Evolutionary conservation across 495 filamentous ascomycete genomes (phyloP).

Genomic region (Bacidia gigantensis): DNA sequence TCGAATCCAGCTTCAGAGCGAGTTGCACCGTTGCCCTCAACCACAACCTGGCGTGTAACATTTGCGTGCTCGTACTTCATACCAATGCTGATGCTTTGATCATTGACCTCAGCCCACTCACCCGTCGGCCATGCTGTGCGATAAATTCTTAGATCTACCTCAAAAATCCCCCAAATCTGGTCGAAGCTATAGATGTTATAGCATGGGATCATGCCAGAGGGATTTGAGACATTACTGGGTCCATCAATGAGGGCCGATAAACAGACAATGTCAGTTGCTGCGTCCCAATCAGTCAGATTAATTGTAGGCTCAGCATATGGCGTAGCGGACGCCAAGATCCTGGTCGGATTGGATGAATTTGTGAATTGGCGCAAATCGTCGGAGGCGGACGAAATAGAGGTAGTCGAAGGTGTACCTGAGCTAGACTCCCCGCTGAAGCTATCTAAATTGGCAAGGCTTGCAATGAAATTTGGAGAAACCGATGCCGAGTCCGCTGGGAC

Average conservation of each 20-base stretch:
- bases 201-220: conserved; percentile 61
- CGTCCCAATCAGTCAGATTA: conserved; percentile 6
- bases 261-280: conserved; percentile 8
- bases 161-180: conserved; percentile 48
- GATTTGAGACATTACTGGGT: conserved; percentile 28
- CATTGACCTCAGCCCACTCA: conserved; percentile 41
- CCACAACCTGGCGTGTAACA: conserved; percentile 27
- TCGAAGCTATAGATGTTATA: conserved; percentile 58
- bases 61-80: conserved; percentile 47
- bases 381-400: too few species aligned
- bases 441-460: too few species aligned
- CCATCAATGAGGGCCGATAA: conserved; percentile 2
- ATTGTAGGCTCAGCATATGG: too few species aligned
- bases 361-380: too few species aligned
- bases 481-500: too few species aligned
- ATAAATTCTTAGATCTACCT: conserved; percentile 58
- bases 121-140: conserved; percentile 42
- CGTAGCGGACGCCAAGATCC: too few species aligned
- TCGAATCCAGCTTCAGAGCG: neutral
- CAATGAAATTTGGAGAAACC: too few species aligned
- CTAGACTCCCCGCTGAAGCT: too few species aligned
- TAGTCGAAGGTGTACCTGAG: too few species aligned
- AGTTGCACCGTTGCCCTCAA: neutral
- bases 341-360: too few species aligned
- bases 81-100: conserved; percentile 40